Conservation (phyloP, 805 yeast genomes). For the Metschnikowia continentalis region DNA sequence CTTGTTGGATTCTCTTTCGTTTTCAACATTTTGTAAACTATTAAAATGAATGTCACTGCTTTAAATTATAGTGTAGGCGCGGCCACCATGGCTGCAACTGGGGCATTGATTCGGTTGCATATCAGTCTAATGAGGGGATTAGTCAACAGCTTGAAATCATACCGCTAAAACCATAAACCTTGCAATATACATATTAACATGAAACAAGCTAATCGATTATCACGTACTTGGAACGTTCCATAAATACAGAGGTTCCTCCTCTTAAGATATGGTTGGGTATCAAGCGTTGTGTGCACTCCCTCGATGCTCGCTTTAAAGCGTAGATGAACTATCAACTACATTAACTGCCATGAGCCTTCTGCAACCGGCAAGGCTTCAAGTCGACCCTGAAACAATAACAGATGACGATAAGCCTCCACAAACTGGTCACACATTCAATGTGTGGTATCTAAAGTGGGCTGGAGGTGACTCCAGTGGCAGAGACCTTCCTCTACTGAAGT, state of each 20-base stretch:
- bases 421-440: constrained; percentile 73
- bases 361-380: constrained; percentile 69
- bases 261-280: too few relatives aligned
- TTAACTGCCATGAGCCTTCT: constrained; percentile 1
- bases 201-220: too few relatives aligned
- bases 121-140: too few relatives aligned
- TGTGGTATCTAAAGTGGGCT: constrained; percentile 90
- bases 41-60: background rate
- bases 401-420: constrained; percentile 69
- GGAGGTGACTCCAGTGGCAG: constrained; percentile 54
- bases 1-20: constrained; percentile 34
- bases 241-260: too few relatives aligned
- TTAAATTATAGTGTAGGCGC: background rate
- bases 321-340: background rate
- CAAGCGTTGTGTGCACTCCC: background rate
- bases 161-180: too few relatives aligned
- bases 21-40: constrained; percentile 19
- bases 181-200: too few relatives aligned
- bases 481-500: constrained; percentile 48
- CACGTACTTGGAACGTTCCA: too few relatives aligned
- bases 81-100: background rate
- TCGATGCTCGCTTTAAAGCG: background rate
- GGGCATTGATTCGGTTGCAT: too few relatives aligned
- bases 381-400: constrained; percentile 54
- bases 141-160: too few relatives aligned